A percentile compares a stretch with the other conserved stretches of the same genome.
Conservation (phyloP, 148 eudicot species). For the Silene conica region DNA sequence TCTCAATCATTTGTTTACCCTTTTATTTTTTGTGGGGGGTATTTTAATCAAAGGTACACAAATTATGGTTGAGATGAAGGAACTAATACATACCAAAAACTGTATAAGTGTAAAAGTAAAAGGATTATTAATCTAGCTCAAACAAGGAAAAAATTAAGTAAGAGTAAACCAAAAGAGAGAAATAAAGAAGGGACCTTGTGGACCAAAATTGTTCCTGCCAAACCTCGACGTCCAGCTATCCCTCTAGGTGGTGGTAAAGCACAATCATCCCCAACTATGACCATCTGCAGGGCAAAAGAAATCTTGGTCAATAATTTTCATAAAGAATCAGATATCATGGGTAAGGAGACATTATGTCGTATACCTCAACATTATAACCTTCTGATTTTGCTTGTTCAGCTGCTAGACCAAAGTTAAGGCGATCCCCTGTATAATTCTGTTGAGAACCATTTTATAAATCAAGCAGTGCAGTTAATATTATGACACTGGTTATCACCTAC, state of each 20-base stretch:
- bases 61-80: too few species aligned
- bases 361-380: slow-evolving; percentile 95
- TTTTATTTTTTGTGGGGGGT: too few species aligned
- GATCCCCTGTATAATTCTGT: slow-evolving; percentile 96
- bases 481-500: background rate
- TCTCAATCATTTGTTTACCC: too few species aligned
- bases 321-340: slow-evolving; percentile 7
- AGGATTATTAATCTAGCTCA: background rate
- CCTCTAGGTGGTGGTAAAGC: slow-evolving; percentile 96
- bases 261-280: slow-evolving; percentile 97
- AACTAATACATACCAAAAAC: background rate
- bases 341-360: background rate
- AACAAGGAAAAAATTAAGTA: background rate
- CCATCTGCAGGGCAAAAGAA: slow-evolving; percentile 50
- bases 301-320: background rate
- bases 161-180: slow-evolving; percentile 3
- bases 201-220: slow-evolving; percentile 92
- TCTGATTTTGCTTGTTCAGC: slow-evolving; percentile 97
- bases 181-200: slow-evolving; percentile 59
- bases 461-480: background rate
- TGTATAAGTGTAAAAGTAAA: background rate
- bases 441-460: slow-evolving; percentile 9
- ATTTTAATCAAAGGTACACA: too few species aligned
- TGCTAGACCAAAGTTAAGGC: slow-evolving; percentile 95
- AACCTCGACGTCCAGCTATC: slow-evolving; percentile 95